These are phyloP conservation scores for Tulasnella sp. DNA, from an alignment of 768 basidiomycete species.

Conservation along the genomic window DNA sequence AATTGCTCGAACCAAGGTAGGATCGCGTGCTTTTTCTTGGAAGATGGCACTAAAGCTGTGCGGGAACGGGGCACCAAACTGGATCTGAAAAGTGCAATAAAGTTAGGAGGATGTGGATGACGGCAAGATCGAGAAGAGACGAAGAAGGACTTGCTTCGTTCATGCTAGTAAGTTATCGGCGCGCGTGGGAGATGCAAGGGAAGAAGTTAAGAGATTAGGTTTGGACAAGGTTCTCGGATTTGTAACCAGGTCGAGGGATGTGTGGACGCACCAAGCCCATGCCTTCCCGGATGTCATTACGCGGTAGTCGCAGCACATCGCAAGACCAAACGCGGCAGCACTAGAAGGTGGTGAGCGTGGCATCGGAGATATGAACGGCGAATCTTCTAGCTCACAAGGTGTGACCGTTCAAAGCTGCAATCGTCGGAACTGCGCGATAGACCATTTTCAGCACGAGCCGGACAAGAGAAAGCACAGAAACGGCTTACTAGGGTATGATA, in stretches of 20 bases:
- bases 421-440: constrained; percentile 48
- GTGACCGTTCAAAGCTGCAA: constrained; percentile 30
- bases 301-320: constrained; percentile 28
- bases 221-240: not conserved
- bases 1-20: constrained; percentile 25
- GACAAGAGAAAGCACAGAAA: not conserved
- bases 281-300: constrained; percentile 29
- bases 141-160: constrained; percentile 26
- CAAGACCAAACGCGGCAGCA: constrained; percentile 33
- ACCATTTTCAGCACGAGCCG: not conserved
- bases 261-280: constrained; percentile 23
- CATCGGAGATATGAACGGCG: not conserved
- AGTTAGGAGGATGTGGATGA: not conserved
- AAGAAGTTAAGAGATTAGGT: constrained; percentile 1
- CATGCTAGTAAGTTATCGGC: constrained; percentile 22
- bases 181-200: not conserved
- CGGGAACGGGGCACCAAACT: constrained; percentile 32
- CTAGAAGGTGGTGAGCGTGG: not conserved
- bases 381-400: constrained; percentile 48
- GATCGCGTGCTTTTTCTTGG: constrained; percentile 22
- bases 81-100: constrained; percentile 18
- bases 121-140: not conserved
- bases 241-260: not conserved
- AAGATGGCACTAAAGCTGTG: constrained; percentile 26
- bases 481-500: constrained; percentile 63